Conservation (phyloP, 2,329 filamentous ascomycete genomes). For the Cadophora sp. region DNA sequence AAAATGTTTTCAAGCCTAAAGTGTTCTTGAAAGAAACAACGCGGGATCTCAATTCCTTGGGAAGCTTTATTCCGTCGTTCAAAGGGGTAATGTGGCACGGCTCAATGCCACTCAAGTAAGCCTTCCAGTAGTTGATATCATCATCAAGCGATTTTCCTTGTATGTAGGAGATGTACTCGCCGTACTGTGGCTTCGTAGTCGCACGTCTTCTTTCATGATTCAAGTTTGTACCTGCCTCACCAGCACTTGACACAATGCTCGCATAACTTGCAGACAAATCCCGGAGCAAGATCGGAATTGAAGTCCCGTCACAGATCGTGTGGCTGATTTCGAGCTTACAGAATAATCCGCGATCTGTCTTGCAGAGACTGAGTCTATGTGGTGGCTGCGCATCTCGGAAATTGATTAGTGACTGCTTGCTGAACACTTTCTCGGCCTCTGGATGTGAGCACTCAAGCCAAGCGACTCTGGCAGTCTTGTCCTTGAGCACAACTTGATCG, state of each 20-base stretch:
- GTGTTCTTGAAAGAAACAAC: neutral
- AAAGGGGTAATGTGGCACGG: neutral
- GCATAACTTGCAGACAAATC: constrained; percentile 13
- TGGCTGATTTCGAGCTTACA: constrained; percentile 58
- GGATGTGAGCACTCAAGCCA: constrained; percentile 31
- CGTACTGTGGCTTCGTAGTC: neutral
- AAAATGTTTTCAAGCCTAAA: neutral
- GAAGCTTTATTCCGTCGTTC: neutral
- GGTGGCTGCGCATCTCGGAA: neutral
- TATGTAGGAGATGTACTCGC: neutral
- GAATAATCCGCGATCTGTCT: constrained; percentile 47
- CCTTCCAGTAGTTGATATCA: neutral
- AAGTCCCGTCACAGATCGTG: constrained; percentile 57
- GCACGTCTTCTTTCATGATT: neutral
- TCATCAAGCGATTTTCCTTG: constrained; percentile 4
- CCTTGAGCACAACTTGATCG: constrained; percentile 43
- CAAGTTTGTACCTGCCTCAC: neutral
- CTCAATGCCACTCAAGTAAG: neutral
- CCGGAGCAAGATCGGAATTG: constrained; percentile 49
- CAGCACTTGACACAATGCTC: neutral
- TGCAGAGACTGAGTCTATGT: constrained; percentile 48
- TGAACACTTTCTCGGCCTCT: constrained; percentile 46
- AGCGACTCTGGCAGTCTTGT: constrained; percentile 19
- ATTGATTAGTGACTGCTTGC: neutral
- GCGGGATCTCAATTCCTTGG: neutral